Evolutionary conservation across 768 basidiomycete genomes (phyloP), one percentile per base, ranked within the genome.

Genomic region (Amanita rimosa): DNA sequence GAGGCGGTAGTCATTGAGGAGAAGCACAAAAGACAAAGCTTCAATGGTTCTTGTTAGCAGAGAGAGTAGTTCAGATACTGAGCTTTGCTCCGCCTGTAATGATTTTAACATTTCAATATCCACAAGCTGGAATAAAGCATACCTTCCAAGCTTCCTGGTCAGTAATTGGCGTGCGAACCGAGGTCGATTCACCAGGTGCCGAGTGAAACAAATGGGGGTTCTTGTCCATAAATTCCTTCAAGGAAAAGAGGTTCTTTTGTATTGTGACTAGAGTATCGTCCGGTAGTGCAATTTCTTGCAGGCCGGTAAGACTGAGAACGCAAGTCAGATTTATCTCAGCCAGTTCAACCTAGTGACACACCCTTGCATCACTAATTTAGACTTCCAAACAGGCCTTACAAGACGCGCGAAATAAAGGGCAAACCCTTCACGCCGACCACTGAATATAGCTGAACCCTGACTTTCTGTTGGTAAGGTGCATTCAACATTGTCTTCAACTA

Each of bases 81-180:
- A 92, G 43, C 63, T 73, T 60, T 89, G 84, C 61, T 95, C 91
- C 2, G 79, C 85, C 85, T 92, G 53, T 37, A 46, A 52, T 29
- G 17, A 48, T 44, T 50, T n/a, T 29, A 27, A 54, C 35, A 19
- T 19, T 58, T 38, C 49, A 51, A 14, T 24, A 36, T 16, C 11
- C 19, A 40, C 9, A 39, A 16, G 14, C 14, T 17, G 38, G 48
- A n/a, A 24, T 48, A 14, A 43, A 52, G 54, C 65, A 24, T 40
- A 90, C 89, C 76, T 85, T 87, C 86, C 87, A 90, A 4, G 90
- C 90, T 64, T 91, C 91, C 60, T 89, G 85, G 53, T 90, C 88
- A 31, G 75, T 74, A 4, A 74, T 73, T 14, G 74, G 66, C 3
- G 76, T 67, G 1, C 84, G 76, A 51, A 72, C 74, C 4, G 75